Base-by-base conservation (phyloP, 2,329 filamentous ascomycete genomes). In the Sporothrix variecibatus region DNA sequence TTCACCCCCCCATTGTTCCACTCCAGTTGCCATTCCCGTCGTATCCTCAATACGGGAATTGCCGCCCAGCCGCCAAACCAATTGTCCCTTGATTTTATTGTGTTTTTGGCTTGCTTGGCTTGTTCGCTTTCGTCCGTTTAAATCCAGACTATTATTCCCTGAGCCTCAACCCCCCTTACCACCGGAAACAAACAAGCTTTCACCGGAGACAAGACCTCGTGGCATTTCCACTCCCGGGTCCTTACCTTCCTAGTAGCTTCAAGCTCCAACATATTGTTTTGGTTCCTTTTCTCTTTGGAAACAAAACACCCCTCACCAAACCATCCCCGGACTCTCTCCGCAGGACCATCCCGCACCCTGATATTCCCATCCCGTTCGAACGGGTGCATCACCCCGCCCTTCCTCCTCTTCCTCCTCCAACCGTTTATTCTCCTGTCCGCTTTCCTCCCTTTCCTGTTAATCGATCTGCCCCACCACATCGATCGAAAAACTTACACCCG, bases 71-170 rank as follows among this genome's bases (percentile, higher is more conserved):
- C 23, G 49, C 62, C 60, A 26, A 53, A 53, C 9, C 31, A 6
- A 49, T 40, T 53, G 20, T 49, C n/a, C n/a, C n/a, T n/a, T n/a
- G n/a, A n/a, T 34, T 43, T 31, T 40, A 40, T 43, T 46, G 11
- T 46, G 43, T 20, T 49, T 49, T 23, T 23, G 51, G 23, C 8
- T 56, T 56, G 8, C 34, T 4, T 4, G 34, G 34, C 34, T 34
- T 58, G 34, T 73, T 38, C 65, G 65, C 65, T 68, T n/a, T 74
- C 38, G 46, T 51, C 73, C 71, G 72, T 70, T 60, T 74, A 73
- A 74, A 65, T 64, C 62, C 64, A 75, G 58, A n/a, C 60, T 71
- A 43, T 65, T 71, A 64, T 68, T 72, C 40, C 40, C 31, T 28
- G 49, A 15, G 31, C 58, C 31, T 43, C 60, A 23, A 49, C 1